Evolutionary conservation across 1,284 basidiomycete genomes (phyloP).

Genomic region (Moniliophthora roreri): DNA sequence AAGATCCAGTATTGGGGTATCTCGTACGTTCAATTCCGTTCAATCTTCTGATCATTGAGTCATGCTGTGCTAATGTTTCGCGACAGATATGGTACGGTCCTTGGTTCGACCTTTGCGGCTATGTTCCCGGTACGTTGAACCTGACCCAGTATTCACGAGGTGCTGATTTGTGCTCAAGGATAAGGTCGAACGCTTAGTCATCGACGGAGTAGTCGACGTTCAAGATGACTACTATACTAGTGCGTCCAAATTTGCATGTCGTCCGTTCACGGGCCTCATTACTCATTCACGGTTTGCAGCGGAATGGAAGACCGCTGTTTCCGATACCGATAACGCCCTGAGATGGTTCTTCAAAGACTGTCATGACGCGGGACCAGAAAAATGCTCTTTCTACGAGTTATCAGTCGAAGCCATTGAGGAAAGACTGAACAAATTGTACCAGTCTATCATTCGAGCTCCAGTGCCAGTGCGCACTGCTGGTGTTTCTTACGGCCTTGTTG

Average conservation of each 20-base stretch:
- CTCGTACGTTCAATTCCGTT: too few relatives aligned
- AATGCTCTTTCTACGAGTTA: conserved; percentile 26
- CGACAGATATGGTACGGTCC: conserved; percentile 42
- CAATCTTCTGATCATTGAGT: too few relatives aligned
- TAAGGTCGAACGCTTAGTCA: conserved; percentile 35
- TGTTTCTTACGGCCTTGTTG: neutral
- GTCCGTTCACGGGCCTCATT: too few relatives aligned
- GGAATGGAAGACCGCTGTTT: too few relatives aligned
- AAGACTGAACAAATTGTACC: conserved; percentile 23
- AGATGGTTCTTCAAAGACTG: conserved; percentile 25
- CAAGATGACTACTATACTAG: conserved; percentile 32
- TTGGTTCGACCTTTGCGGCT: conserved; percentile 45
- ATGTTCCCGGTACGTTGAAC: conserved; percentile 44
- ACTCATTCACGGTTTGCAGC: too few relatives aligned
- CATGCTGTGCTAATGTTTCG: neutral
- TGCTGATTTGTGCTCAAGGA: conserved; percentile 25
- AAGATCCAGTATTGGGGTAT: conserved; percentile 57
- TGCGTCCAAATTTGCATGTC: too few relatives aligned
- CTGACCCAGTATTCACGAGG: too few relatives aligned
- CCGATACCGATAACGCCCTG: conserved; percentile 10
- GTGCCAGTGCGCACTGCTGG: conserved; percentile 13
- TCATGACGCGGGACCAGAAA: conserved; percentile 20
- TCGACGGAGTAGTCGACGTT: conserved; percentile 32
- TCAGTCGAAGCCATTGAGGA: conserved; percentile 21
- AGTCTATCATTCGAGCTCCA: conserved; percentile 16